Evolutionary conservation across 2,329 filamentous ascomycete species (phyloP).

Genomic region (Myotisia sp.): DNA sequence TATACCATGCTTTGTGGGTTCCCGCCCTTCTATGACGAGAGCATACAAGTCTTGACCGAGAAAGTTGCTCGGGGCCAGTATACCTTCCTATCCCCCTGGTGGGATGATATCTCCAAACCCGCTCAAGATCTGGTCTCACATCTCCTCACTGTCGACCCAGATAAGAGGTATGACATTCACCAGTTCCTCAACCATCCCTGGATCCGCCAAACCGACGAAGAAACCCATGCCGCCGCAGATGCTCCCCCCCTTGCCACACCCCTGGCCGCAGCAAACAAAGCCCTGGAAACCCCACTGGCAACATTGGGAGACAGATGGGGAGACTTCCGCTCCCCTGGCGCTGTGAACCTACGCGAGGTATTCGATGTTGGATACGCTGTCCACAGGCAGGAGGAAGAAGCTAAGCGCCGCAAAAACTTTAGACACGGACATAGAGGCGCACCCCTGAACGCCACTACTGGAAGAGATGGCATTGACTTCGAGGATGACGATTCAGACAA

Average conservation of each 20-base stretch:
- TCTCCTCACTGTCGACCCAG: slow-evolving; percentile 82
- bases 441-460: slow-evolving; percentile 50
- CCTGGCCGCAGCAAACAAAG: slow-evolving; percentile 37
- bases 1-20: slow-evolving; percentile 96
- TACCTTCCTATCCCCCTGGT: slow-evolving; percentile 96
- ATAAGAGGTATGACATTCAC: slow-evolving; percentile 83
- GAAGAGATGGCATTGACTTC: slow-evolving; percentile 49
- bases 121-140: slow-evolving; percentile 91
- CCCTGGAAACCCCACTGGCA: slow-evolving; percentile 39
- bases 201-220: slow-evolving; percentile 60
- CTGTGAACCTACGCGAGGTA: slow-evolving; percentile 88
- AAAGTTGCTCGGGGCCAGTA: slow-evolving; percentile 96
- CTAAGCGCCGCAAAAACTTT: slow-evolving; percentile 76
- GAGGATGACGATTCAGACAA: slow-evolving; percentile 43
- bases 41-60: slow-evolving; percentile 89
- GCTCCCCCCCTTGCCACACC: slow-evolving; percentile 60
- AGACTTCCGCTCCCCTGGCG: slow-evolving; percentile 91
- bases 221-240: slow-evolving; percentile 51
- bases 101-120: slow-evolving; percentile 93
- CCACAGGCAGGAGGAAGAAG: slow-evolving; percentile 89
- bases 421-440: slow-evolving; percentile 54
- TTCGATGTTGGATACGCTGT: slow-evolving; percentile 98
- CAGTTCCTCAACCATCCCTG: slow-evolving; percentile 93
- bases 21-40: slow-evolving; percentile 96
- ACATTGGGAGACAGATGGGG: slow-evolving; percentile 49